Conservation (phyloP, 2,329 filamentous ascomycete species). For the Metarhizium sp. region DNA sequence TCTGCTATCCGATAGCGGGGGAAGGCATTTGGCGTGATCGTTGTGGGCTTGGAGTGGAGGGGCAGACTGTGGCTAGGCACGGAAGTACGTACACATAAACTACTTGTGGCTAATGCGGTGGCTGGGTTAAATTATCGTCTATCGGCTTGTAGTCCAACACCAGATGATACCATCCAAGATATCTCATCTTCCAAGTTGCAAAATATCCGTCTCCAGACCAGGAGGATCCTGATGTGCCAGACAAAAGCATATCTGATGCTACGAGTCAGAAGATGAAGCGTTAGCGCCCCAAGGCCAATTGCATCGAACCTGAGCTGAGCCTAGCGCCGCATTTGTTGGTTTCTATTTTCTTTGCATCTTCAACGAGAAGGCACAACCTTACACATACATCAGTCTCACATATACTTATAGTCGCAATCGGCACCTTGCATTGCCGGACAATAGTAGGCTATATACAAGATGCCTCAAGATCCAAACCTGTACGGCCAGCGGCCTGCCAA, state of each 20-base stretch:
- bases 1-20: constrained; percentile 27
- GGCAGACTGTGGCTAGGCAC: constrained; percentile 5
- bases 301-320: neutral
- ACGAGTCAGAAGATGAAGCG: neutral
- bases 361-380: no score
- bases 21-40: constrained; percentile 3
- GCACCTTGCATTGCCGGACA: neutral
- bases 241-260: neutral
- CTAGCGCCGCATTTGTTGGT: neutral
- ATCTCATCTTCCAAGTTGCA: no score
- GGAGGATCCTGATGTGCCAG: neutral
- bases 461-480: constrained; percentile 58
- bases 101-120: neutral
- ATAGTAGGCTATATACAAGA: constrained; percentile 16
- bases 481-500: constrained; percentile 70
- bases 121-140: neutral
- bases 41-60: constrained; percentile 2
- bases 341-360: neutral
- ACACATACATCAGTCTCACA: neutral
- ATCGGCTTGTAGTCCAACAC: neutral
- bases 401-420: neutral
- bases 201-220: neutral
- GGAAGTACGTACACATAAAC: no score
- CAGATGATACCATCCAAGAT: neutral
- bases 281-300: neutral